Evolutionary conservation across 2,329 filamentous ascomycete genomes (phyloP).

Genomic region (Phyllosticta citriasiana): DNA sequence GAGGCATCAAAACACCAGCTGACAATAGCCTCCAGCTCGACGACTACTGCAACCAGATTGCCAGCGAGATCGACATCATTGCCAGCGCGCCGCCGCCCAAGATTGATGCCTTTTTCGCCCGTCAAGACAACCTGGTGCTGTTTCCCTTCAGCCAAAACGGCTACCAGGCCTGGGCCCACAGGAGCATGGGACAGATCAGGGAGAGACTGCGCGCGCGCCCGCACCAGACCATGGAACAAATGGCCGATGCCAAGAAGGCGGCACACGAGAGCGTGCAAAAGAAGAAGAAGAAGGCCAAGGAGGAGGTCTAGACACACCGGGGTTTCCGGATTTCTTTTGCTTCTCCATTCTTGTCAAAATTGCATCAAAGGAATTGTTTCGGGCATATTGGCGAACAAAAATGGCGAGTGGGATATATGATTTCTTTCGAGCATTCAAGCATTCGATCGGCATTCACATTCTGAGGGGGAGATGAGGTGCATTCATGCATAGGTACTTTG

Average conservation of each 20-base stretch:
- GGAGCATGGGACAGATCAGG: constrained; percentile 6
- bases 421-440: neutral
- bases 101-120: constrained; percentile 42
- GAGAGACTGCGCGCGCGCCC: constrained; percentile 5
- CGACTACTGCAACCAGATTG: constrained; percentile 64
- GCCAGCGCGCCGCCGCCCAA: constrained; percentile 47
- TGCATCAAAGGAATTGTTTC: neutral
- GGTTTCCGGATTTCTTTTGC: neutral
- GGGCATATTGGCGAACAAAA: neutral
- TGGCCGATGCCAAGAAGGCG: constrained; percentile 15
- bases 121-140: constrained; percentile 42
- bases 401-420: neutral
- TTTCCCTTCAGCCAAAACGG: constrained; percentile 42
- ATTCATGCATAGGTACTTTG: neutral
- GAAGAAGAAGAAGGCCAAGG: constrained; percentile 4
- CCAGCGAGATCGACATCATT: constrained; percentile 64
- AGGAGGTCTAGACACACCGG: neutral
- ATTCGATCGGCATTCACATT: neutral
- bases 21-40: constrained; percentile 41
- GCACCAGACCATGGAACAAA: constrained; percentile 12
- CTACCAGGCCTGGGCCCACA: constrained; percentile 6
- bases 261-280: constrained; percentile 4
- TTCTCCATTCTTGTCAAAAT: constrained; percentile 2
- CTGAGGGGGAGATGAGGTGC: neutral
- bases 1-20: neutral